A percentile compares a stretch with the other conserved stretches of the same genome.
Evolutionary conservation across 257 asterid genomes (phyloP).

Genomic region (Paulownia fortunei): DNA sequence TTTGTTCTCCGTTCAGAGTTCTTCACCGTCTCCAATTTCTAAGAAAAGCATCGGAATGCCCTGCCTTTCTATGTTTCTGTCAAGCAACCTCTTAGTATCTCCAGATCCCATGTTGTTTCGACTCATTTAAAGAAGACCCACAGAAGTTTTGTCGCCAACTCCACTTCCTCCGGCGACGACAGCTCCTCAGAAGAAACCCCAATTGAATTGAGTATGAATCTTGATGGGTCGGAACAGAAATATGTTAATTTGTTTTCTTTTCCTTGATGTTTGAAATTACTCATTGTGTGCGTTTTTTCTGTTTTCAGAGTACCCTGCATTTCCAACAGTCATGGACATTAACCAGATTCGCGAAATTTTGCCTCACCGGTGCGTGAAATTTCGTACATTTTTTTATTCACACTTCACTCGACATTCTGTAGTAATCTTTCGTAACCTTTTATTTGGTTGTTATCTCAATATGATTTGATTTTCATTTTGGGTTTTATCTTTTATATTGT

Average conservation of each 20-base stretch:
- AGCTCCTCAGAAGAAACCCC: conserved; percentile 56
- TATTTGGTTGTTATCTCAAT: neutral
- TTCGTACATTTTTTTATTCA: neutral
- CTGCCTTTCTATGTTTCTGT: conserved; percentile 39
- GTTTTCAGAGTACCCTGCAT: conserved; percentile 67
- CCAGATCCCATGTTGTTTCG: conserved; percentile 51
- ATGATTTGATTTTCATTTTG: conserved; percentile 25
- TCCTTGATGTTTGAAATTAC: neutral
- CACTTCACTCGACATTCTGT: neutral
- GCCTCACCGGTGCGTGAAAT: conserved; percentile 74
- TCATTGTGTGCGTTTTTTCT: neutral
- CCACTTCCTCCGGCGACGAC: conserved; percentile 46
- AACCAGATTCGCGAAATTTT: conserved; percentile 85
- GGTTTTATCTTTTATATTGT: conserved; percentile 20
- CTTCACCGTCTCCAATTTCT: conserved; percentile 41
- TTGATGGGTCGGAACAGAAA: neutral
- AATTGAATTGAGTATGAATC: conserved; percentile 80
- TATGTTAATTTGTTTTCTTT: neutral
- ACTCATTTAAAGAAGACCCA: conserved; percentile 42
- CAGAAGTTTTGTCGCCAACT: conserved; percentile 38
- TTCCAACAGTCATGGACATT: conserved; percentile 81
- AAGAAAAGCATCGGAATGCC: conserved; percentile 31
- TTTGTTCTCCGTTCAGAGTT: conserved; percentile 49
- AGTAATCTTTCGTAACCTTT: neutral
- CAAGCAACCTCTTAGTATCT: conserved; percentile 36